phyloP scores from a whole-genome alignment of 2,329 filamentous ascomycete genomes.

The Ceratocystis destructans region DNA sequence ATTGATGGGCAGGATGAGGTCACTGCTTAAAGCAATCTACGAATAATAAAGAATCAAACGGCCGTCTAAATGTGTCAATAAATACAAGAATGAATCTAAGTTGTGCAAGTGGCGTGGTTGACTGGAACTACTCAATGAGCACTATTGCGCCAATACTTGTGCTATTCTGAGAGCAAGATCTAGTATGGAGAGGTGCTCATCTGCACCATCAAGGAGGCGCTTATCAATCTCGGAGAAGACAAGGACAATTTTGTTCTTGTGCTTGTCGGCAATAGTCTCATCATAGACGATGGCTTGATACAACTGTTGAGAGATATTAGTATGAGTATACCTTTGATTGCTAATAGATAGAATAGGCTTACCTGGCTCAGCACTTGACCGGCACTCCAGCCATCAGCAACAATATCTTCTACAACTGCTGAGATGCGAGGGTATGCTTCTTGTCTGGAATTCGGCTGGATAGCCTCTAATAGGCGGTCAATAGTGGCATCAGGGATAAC shows the following conservation, averaged over 20 bases:
- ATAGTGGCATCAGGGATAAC: conserved; percentile 73
- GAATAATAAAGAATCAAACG: background rate
- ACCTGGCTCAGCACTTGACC: conserved; percentile 74
- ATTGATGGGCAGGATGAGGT: background rate
- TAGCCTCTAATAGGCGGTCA: conserved; percentile 53
- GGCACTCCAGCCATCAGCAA: conserved; percentile 95
- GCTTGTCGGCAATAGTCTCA: conserved; percentile 65
- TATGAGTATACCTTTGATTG: conserved; percentile 17
- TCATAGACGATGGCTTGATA: conserved; percentile 75
- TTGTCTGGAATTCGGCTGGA: conserved; percentile 55
- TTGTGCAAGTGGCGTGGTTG: no score
- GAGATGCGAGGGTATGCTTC: conserved; percentile 61
- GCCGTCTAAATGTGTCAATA: background rate
- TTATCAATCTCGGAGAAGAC: conserved; percentile 93
- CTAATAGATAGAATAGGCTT: conserved; percentile 22
- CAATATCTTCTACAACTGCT: conserved; percentile 72
- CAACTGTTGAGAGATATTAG: conserved; percentile 36
- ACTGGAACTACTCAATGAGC: background rate
- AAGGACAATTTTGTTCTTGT: conserved; percentile 82
- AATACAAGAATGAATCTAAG: no score
- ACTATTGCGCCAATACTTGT: conserved; percentile 44
- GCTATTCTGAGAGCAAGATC: conserved; percentile 75
- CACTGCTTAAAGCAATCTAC: background rate
- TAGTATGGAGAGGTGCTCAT: conserved; percentile 84
- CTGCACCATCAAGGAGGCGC: conserved; percentile 80